A percentile compares a stretch with the other conserved stretches of the same genome.
phyloP scores from a whole-genome alignment of 2,329 filamentous ascomycete genomes.

The Tolypocladium tundrense region DNA sequence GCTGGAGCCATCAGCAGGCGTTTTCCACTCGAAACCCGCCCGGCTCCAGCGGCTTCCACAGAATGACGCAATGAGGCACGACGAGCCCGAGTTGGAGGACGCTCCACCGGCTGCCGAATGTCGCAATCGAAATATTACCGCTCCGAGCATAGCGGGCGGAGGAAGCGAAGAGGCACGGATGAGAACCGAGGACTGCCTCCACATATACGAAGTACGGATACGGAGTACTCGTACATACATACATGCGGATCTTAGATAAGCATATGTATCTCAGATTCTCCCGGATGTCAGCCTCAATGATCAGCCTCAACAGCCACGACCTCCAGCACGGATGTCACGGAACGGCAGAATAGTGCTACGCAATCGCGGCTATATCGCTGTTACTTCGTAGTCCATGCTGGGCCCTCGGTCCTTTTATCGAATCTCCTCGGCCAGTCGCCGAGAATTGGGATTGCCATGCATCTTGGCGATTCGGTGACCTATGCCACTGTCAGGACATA shows the following conservation, averaged over 20 bases:
- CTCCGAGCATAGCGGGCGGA: not conserved
- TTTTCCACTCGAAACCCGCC: not conserved
- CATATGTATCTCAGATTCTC: not conserved
- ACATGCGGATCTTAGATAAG: not conserved
- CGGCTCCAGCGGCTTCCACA: not conserved
- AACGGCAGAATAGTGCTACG: too few species aligned
- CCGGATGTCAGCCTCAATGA: not conserved
- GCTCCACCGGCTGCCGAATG: not conserved
- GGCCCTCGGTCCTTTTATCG: too few species aligned
- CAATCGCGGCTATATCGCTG: too few species aligned
- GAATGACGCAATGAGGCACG: not conserved
- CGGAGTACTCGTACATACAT: too few species aligned
- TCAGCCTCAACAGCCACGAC: too few species aligned
- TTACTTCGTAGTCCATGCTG: too few species aligned
- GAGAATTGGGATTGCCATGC: too few species aligned
- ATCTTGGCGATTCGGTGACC: too few species aligned
- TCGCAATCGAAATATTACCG: not conserved
- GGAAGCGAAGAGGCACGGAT: not conserved
- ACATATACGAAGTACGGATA: not conserved
- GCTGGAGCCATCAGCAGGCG: not conserved
- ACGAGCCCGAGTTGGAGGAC: not conserved
- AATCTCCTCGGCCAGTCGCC: too few species aligned
- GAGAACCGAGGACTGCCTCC: not conserved
- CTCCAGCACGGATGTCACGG: too few species aligned
- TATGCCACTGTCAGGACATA: too few species aligned